Evolutionary conservation across 768 basidiomycete genomes (phyloP).

Genomic region (Scleroderma citrinum): DNA sequence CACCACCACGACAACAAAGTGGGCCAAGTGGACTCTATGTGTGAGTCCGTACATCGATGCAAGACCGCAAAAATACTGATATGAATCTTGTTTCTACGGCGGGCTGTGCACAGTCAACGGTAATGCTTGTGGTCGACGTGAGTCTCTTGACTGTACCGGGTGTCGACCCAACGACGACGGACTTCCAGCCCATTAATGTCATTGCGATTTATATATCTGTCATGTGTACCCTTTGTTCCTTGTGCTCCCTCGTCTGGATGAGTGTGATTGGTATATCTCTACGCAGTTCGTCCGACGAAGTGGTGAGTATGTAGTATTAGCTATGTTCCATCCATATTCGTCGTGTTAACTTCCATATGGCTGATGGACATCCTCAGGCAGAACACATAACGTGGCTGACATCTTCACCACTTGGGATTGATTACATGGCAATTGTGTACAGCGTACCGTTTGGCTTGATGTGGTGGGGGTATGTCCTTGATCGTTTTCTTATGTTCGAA

Average conservation of each 20-base stretch:
- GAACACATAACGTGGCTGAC: constrained; percentile 19
- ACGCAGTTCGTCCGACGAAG: constrained; percentile 13
- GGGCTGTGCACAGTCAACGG: constrained; percentile 34
- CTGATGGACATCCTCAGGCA: constrained; percentile 2
- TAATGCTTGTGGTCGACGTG: constrained; percentile 48
- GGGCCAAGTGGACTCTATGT: constrained; percentile 44
- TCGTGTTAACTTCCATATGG: background rate
- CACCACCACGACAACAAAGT: constrained; percentile 36
- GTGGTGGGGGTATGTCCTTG: constrained; percentile 23
- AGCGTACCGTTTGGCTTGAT: constrained; percentile 30
- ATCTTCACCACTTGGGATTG: constrained; percentile 16
- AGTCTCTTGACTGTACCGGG: constrained; percentile 48
- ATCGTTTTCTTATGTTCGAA: background rate
- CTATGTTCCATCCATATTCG: background rate
- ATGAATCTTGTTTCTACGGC: background rate
- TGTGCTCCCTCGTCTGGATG: constrained; percentile 31
- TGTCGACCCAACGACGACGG: constrained; percentile 16
- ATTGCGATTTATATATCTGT: constrained; percentile 36
- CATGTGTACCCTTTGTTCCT: constrained; percentile 28
- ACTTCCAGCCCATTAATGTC: constrained; percentile 10
- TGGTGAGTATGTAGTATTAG: constrained; percentile 18
- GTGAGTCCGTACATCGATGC: constrained; percentile 25
- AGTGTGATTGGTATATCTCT: constrained; percentile 29
- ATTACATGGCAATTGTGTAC: constrained; percentile 27
- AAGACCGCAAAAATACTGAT: background rate